A percentile compares a stretch with the other conserved stretches of the same genome.
phyloP scores from a whole-genome alignment of 2,329 filamentous ascomycete genomes.

The Penicillium digitatum region DNA sequence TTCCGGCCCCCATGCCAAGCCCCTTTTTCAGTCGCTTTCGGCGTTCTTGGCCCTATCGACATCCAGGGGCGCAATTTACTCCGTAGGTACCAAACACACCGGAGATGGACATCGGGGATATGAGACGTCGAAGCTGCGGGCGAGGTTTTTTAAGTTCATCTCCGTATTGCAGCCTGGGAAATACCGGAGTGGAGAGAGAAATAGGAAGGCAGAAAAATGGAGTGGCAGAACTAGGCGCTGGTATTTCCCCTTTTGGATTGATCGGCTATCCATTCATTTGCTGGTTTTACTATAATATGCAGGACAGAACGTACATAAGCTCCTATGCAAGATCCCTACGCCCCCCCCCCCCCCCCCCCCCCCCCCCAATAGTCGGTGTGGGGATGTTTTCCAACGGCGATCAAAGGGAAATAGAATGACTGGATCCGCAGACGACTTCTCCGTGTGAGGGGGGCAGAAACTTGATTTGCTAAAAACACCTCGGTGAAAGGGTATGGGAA shows the following conservation, averaged over 20 bases:
- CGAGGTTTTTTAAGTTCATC: neutral
- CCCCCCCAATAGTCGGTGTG: constrained; percentile 1
- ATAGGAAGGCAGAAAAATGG: neutral
- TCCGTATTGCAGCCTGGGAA: neutral
- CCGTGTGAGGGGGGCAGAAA: neutral
- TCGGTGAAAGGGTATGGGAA: neutral
- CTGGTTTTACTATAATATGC: neutral
- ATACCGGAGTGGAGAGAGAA: neutral
- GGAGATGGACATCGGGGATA: neutral
- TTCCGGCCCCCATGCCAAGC: constrained; percentile 10
- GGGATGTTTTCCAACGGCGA: constrained; percentile 5
- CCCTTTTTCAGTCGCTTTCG: neutral
- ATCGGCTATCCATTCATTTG: neutral
- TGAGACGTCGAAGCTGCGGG: neutral
- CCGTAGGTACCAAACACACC: neutral
- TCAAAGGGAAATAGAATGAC: neutral
- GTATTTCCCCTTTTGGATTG: neutral
- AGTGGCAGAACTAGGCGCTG: neutral
- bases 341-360: neutral
- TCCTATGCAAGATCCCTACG: neutral
- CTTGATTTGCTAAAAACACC: neutral
- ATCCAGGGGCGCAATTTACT: neutral
- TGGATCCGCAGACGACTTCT: neutral
- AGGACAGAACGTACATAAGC: neutral
- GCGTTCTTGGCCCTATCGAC: neutral